Conservation (phyloP, 352 stramenopile genomes). For the Phytophthora brassicae region DNA sequence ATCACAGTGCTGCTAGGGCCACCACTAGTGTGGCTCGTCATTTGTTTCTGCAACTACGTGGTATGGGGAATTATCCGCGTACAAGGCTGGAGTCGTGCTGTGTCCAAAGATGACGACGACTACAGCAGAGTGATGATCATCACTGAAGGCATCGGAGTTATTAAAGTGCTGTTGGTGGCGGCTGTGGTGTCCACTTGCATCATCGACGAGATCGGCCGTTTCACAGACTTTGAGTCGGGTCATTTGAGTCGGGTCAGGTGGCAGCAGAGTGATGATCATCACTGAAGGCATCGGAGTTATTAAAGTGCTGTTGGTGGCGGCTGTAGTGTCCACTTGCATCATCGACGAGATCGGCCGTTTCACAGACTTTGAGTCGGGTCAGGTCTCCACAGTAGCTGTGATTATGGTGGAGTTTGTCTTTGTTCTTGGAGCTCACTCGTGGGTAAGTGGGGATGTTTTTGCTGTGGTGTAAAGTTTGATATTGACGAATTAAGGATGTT, state of each 20-base stretch:
- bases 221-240: conserved; percentile 85
- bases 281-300: conserved; percentile 85
- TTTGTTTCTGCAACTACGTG: conserved; percentile 82
- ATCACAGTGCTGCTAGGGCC: conserved; percentile 66
- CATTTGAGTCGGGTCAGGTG: no score
- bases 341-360: conserved; percentile 79
- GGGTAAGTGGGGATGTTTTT: conserved; percentile 42
- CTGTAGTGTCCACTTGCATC: conserved; percentile 83
- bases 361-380: conserved; percentile 77
- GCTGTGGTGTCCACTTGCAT: conserved; percentile 86
- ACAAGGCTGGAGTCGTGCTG: conserved; percentile 75
- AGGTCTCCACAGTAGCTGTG: conserved; percentile 79
- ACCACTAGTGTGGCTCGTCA: conserved; percentile 81
- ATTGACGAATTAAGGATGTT: not conserved
- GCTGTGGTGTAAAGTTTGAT: not conserved
- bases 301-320: conserved; percentile 77
- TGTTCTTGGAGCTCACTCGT: conserved; percentile 79
- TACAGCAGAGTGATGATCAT: conserved; percentile 88
- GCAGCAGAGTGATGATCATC: conserved; percentile 87
- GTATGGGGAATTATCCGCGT: conserved; percentile 80
- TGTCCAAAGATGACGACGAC: conserved; percentile 78
- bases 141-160: conserved; percentile 82
- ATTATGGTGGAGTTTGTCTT: conserved; percentile 81
- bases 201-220: conserved; percentile 75
- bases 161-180: conserved; percentile 82